Evolutionary conservation across 306 rosid species (phyloP).

Genomic region (Vicia sativa): DNA sequence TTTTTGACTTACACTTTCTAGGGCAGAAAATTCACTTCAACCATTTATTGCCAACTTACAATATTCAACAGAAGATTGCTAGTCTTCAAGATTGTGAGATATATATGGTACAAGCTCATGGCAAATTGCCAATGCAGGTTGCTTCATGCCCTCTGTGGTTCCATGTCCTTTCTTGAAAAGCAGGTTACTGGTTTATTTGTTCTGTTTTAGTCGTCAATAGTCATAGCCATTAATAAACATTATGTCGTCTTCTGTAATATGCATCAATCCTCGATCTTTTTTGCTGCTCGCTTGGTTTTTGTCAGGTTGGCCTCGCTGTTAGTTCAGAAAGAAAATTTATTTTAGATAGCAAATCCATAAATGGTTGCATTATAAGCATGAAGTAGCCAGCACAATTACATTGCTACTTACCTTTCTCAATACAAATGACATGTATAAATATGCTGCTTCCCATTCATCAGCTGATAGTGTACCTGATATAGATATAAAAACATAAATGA

Average conservation of each 20-base stretch:
- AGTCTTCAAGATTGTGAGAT: constrained; percentile 21
- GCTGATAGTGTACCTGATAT: constrained; percentile 45
- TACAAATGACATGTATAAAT: constrained; percentile 49
- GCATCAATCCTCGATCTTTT: constrained; percentile 69
- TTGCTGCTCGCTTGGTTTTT: constrained; percentile 44
- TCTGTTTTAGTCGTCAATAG: constrained; percentile 10
- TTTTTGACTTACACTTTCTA: too few species aligned
- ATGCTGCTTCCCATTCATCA: constrained; percentile 52
- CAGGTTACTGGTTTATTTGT: not conserved
- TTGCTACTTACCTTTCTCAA: constrained; percentile 46
- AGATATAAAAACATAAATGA: not conserved
- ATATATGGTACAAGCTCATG: constrained; percentile 1
- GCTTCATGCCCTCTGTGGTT: not conserved
- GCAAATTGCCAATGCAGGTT: not conserved
- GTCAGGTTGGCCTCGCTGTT: constrained; percentile 81
- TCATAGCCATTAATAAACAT: constrained; percentile 41
- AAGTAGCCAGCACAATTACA: not conserved
- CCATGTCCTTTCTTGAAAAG: not conserved
- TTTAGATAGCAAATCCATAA: not conserved
- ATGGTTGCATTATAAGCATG: constrained; percentile 6
- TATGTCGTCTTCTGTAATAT: constrained; percentile 71
- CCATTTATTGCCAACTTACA: constrained; percentile 22
- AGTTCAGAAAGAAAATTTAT: constrained; percentile 12
- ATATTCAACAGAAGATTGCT: constrained; percentile 21
- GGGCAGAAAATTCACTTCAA: constrained; percentile 18